Evolutionary conservation across 1,284 basidiomycete genomes (phyloP).

Genomic region (Trichosporon coremiiforme): DNA sequence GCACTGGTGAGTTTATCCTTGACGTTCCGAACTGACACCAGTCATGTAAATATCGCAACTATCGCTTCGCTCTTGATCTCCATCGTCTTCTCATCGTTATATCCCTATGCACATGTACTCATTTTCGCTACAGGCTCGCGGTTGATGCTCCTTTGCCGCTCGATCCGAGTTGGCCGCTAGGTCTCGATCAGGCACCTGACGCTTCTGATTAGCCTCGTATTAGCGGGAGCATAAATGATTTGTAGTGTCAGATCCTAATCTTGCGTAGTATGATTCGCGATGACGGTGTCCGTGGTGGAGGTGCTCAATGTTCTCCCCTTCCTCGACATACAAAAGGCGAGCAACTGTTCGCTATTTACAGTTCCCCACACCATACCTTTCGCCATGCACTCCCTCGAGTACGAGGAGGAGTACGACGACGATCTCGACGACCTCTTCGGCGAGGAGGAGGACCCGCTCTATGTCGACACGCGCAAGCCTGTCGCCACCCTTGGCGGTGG

Average conservation of each 20-base stretch:
- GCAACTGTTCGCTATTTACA: background rate
- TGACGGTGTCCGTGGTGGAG: background rate
- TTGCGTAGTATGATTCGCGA: background rate
- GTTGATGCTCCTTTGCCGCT: background rate
- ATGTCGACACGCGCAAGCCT: slow-evolving; percentile 22
- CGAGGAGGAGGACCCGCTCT: slow-evolving; percentile 27
- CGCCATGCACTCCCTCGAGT: slow-evolving; percentile 36
- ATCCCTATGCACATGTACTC: slow-evolving; percentile 21
- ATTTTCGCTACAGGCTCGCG: no score
- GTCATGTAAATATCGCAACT: slow-evolving; percentile 6
- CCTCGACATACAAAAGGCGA: background rate
- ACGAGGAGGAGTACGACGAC: slow-evolving; percentile 43
- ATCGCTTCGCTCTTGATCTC: slow-evolving; percentile 1
- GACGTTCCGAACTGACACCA: background rate
- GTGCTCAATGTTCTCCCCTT: background rate
- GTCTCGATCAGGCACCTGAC: background rate
- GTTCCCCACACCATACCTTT: background rate
- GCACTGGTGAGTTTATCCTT: slow-evolving; percentile 37
- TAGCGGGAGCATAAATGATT: background rate
- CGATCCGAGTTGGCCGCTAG: background rate
- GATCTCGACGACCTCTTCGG: slow-evolving; percentile 43
- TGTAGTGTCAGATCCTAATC: background rate
- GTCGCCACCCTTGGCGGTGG: slow-evolving; percentile 8
- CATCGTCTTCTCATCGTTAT: background rate
- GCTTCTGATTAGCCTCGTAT: background rate